Evolutionary conservation across 2,329 filamentous ascomycete species (phyloP).

Genomic region (Fusarium sacchari): DNA sequence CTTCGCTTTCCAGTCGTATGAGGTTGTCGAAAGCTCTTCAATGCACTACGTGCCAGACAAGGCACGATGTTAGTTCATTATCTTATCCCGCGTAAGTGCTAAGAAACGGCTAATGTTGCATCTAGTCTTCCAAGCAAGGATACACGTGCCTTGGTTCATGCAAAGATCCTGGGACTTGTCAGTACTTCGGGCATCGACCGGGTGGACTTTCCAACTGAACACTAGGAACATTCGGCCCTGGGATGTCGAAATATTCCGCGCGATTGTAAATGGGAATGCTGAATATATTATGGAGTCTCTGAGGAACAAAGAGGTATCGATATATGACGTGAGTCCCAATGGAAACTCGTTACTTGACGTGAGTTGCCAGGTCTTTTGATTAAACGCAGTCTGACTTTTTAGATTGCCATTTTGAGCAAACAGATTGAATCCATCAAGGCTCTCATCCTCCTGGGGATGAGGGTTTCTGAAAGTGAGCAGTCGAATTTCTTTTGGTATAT

Average conservation of each 20-base stretch:
- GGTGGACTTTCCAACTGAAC: slow-evolving; percentile 16
- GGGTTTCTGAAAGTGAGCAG: fast-evolving
- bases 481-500: fast-evolving
- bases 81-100: fast-evolving
- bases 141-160: background rate
- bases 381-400: fast-evolving
- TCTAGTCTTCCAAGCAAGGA: background rate
- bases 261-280: fast-evolving
- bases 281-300: background rate
- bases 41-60: background rate
- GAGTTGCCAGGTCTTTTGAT: background rate
- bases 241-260: fast-evolving
- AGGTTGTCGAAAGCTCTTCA: fast-evolving
- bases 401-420: fast-evolving
- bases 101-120: fast-evolving
- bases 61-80: background rate
- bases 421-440: fast-evolving
- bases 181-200: background rate
- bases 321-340: background rate
- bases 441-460: fast-evolving
- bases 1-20: background rate
- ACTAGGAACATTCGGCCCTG: background rate
- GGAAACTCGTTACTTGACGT: background rate
- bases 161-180: slow-evolving; percentile 20
- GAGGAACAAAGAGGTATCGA: background rate